phyloP scores from a whole-genome alignment of 2,329 filamentous ascomycete genomes.

The Epichloe brachyelytri region DNA sequence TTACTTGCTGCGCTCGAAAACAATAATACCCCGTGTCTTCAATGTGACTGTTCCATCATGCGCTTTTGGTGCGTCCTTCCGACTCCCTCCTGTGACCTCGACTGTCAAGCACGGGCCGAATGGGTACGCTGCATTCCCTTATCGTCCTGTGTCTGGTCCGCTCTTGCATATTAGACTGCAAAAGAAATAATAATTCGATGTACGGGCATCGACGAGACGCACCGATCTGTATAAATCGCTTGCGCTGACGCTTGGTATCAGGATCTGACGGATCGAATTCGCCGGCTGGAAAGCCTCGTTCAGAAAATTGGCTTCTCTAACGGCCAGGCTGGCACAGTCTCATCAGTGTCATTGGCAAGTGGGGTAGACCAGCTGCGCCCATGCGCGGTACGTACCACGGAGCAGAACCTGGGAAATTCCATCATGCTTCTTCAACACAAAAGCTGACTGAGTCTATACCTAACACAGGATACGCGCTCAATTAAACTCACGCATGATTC shows the following conservation, averaged over 20 bases:
- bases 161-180: not conserved
- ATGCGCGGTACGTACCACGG: not conserved
- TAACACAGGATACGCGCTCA: not conserved
- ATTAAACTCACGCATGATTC: not conserved
- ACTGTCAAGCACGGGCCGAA: not conserved
- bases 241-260: not conserved
- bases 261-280: slow-evolving; percentile 6
- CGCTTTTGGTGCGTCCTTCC: not conserved
- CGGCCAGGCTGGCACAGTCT: not conserved
- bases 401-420: not conserved
- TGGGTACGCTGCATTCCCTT: not conserved
- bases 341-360: not conserved
- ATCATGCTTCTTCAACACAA: no score
- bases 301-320: not conserved
- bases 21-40: not conserved
- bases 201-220: not conserved
- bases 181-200: not conserved
- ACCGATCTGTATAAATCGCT: not conserved
- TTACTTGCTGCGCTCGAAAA: not conserved
- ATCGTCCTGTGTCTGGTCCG: not conserved
- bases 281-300: slow-evolving; percentile 5
- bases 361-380: not conserved
- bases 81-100: not conserved
- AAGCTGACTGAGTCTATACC: not conserved
- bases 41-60: not conserved